These are phyloP conservation scores for Suillus americanus DNA, from an alignment of 768 basidiomycete species.

Conservation along the genomic window DNA sequence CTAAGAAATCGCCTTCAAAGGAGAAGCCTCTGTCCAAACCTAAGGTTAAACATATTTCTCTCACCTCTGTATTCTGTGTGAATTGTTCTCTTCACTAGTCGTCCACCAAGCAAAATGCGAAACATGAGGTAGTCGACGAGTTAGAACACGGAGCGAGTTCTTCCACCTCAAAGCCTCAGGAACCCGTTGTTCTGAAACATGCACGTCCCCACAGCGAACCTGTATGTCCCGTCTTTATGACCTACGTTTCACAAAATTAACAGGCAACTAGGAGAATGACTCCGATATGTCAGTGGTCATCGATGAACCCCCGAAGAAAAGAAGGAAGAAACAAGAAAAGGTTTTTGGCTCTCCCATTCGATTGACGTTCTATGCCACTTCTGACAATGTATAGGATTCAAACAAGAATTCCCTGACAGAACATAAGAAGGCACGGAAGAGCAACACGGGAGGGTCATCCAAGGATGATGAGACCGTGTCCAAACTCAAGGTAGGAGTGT, in stretches of 20 bases:
- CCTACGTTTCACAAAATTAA: not conserved
- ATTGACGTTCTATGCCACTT: not conserved
- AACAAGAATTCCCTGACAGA: conserved; percentile 28
- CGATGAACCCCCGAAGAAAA: conserved; percentile 55
- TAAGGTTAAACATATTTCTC: not conserved
- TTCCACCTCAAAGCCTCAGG: conserved; percentile 12
- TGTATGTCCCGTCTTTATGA: conserved; percentile 16
- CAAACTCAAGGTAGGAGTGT: conserved; percentile 58
- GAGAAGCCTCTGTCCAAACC: conserved; percentile 12
- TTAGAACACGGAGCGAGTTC: not conserved
- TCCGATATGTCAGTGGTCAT: conserved; percentile 61
- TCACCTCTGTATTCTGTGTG: conserved; percentile 1
- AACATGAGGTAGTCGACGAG: not conserved
- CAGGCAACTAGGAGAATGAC: conserved; percentile 41
- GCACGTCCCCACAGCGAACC: conserved; percentile 11
- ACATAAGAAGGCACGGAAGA: conserved; percentile 27
- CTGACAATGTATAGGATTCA: conserved; percentile 17
- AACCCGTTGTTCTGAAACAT: not conserved
- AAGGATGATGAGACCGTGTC: conserved; percentile 78
- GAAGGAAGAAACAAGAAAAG: conserved; percentile 40
- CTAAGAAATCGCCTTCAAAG: conserved; percentile 12
- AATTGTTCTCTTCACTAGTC: not conserved
- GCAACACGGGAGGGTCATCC: conserved; percentile 25
- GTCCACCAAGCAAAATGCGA: not conserved
- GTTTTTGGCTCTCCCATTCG: conserved; percentile 19